phyloP scores from a whole-genome alignment of 306 rosid genomes.

The Carpinus fangiana region DNA sequence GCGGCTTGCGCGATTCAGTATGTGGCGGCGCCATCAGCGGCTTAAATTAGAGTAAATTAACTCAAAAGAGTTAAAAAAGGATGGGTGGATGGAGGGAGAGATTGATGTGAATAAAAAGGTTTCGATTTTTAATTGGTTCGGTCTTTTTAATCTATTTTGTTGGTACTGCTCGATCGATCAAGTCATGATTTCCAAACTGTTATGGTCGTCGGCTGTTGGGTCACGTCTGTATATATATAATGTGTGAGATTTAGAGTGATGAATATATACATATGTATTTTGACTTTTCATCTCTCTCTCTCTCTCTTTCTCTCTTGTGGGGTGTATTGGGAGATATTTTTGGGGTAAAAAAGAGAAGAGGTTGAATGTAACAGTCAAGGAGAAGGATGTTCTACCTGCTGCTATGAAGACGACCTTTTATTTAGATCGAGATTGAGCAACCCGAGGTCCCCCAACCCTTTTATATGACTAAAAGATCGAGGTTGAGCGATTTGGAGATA shows the following conservation, averaged over 20 bases:
- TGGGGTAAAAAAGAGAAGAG: no score
- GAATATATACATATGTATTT: not conserved
- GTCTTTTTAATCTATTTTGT: not conserved
- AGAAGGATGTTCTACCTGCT: no score
- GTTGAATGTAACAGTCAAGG: no score
- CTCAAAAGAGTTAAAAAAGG: no score
- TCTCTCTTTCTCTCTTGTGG: not conserved
- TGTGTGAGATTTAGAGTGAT: not conserved
- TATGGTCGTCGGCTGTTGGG: not conserved
- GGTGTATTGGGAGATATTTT: no score
- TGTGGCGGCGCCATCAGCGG: constrained; percentile 72
- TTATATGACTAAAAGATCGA: no score
- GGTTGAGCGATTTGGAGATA: no score
- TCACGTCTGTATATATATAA: not conserved
- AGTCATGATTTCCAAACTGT: not conserved
- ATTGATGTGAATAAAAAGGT: not conserved
- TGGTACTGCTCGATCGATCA: not conserved
- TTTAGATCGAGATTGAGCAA: no score
- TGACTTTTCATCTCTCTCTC: not conserved
- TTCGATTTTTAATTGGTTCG: not conserved
- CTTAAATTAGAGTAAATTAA: constrained; percentile 25
- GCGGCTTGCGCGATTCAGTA: constrained; percentile 53
- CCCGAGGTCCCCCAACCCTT: no score
- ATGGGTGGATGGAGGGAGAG: no score
- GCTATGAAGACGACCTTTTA: no score